These are phyloP conservation scores for Podaxis sp. DNA, from an alignment of 768 basidiomycete genomes.

Conservation along the genomic window DNA sequence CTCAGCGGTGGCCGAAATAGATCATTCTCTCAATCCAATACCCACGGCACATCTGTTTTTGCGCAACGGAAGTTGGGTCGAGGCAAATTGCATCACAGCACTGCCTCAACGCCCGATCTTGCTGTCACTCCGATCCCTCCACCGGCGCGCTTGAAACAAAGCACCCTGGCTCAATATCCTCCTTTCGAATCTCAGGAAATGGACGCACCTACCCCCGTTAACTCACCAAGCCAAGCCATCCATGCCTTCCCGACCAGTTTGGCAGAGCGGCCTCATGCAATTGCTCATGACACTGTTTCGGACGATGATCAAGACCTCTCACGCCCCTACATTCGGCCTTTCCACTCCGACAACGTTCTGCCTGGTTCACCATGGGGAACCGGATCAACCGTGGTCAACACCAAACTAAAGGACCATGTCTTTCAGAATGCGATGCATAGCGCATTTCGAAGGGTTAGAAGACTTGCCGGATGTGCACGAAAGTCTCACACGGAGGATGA, in stretches of 20 bases:
- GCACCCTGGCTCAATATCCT: constrained; percentile 42
- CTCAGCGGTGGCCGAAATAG: constrained; percentile 53
- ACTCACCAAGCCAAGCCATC: constrained; percentile 38
- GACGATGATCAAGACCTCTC: constrained; percentile 31
- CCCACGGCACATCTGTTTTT: constrained; percentile 32
- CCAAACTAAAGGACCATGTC: constrained; percentile 92
- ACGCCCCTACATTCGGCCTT: constrained; percentile 40
- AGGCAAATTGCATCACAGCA: constrained; percentile 47
- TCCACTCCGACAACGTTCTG: constrained; percentile 39
- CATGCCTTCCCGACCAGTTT: constrained; percentile 32
- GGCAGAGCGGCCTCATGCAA: constrained; percentile 20
- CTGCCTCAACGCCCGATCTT: constrained; percentile 74
- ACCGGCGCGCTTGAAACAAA: constrained; percentile 29
- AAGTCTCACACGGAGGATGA: constrained; percentile 55
- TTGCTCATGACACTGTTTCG: constrained; percentile 19
- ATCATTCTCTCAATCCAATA: constrained; percentile 50
- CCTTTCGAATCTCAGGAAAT: constrained; percentile 35
- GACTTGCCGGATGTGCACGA: constrained; percentile 42
- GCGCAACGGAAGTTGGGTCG: constrained; percentile 38
- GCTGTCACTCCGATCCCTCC: constrained; percentile 28
- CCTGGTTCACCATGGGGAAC: constrained; percentile 65
- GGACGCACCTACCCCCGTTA: constrained; percentile 52
- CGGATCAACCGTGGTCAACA: constrained; percentile 93
- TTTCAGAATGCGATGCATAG: constrained; percentile 58
- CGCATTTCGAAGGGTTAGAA: constrained; percentile 73